Base-by-base conservation (phyloP, 805 yeast species). In the Metschnikowia santaceciliae region DNA sequence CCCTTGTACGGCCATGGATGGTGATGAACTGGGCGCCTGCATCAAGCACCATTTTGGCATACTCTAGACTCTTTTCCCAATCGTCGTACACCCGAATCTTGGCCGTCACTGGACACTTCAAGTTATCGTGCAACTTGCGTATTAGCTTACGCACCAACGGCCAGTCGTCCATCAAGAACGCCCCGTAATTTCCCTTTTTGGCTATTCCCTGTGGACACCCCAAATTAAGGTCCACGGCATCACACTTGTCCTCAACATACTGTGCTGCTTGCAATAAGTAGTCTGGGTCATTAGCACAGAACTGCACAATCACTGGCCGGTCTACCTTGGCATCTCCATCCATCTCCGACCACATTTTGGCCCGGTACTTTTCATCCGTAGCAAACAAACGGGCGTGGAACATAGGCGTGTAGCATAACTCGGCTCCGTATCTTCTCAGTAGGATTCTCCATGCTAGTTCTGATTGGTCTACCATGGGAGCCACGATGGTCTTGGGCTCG, bases 141-240 rank as follows among this genome's bases (percentile, higher is more conserved):
- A 94, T 90, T 53, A 94, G 74, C 47, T 74, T 78, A 61, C 82
- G 76, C 14, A 94, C 83, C 49, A 92, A 71, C 20, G 81, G 88
- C 98, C 98, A 94, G 62, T 94, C 97, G 51, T 94, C 99, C 97
- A 91, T 92, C 49, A 94, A 71, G 60, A 91, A 94, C 0, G 98
- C 84, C 0, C 99, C 99, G 65, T 94, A 94, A 56, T 88, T 86
- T 0, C 99, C 99, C 67, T 89, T 88, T 55, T 79, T 80, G 0
- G 99, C 99, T 54, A 94, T 94, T 1, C 97, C 97, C 68, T 94
- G 99, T 0, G 99, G 99, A 68, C 99, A 94, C 0, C 99, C 99
- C 51, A 94, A 75, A 62, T 94, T 94, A 58, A 94, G 77, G 69
- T 94, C 99, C 23, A 94, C 95, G 0, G 97, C 99, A 70, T 92